Evolutionary conservation across 805 yeast species (phyloP).

Genomic region (Geotrichum ghanense): DNA sequence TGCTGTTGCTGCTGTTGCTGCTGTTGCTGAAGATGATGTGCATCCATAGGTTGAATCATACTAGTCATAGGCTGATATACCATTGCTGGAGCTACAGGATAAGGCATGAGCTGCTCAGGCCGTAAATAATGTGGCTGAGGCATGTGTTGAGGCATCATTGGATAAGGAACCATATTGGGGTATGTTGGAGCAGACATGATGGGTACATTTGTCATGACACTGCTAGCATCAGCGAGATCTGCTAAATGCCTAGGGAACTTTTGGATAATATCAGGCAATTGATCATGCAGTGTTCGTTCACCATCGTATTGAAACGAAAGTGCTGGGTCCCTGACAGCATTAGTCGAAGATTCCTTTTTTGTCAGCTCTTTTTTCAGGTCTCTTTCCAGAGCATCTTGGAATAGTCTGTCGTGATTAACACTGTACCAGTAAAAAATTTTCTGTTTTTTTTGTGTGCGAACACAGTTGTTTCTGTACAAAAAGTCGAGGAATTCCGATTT

Average conservation of each 20-base stretch:
- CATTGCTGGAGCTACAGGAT: neutral
- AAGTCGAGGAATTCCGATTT: conserved; percentile 76
- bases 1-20: conserved; percentile 10
- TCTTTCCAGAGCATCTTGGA: conserved; percentile 87
- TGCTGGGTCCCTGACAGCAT: conserved; percentile 67
- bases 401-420: conserved; percentile 85
- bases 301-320: conserved; percentile 57
- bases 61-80: no score
- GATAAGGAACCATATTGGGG: neutral
- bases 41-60: no score
- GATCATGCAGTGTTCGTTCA: conserved; percentile 25
- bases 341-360: conserved; percentile 57
- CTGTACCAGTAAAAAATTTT: conserved; percentile 95
- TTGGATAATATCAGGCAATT: conserved; percentile 20
- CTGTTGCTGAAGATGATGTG: no score
- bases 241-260: conserved; percentile 20
- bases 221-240: conserved; percentile 20
- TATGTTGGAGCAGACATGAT: neutral
- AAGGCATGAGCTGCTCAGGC: neutral
- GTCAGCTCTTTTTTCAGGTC: conserved; percentile 68
- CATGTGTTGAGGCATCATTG: conserved; percentile 2
- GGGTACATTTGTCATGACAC: neutral
- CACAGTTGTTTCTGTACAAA: conserved; percentile 72
- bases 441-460: conserved; percentile 92
- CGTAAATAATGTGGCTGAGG: conserved; percentile 7